Base-by-base conservation (phyloP, 306 rosid species). In the Argentina anserina region DNA sequence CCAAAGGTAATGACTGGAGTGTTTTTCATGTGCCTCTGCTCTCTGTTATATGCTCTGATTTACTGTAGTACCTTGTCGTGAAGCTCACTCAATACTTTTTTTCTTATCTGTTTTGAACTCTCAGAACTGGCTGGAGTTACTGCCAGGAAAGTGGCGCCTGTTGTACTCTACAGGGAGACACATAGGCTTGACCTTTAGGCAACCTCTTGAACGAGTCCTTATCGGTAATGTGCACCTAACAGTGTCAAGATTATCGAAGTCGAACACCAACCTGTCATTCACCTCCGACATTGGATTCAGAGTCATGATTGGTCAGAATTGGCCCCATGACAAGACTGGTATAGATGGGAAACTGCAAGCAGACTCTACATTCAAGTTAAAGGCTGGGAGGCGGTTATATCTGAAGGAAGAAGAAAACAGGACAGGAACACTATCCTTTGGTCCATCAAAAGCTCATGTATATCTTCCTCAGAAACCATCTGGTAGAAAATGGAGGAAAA, bases 141-240 rank as follows among this genome's bases (percentile, higher is more conserved):
- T 93, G 61, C 98, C 92, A 23, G 98, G 98, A 75, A 93, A 89
- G 85, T 93, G 98, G 98, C 94, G 98, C 70, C 82, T 93, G 15
- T 76, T 93, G 72, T 93, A 91, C 81, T 87, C 91, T 76, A 93
- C 98, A 0, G 98, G 98, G 79, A 91, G 49, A 90, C 98, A 93
- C 86, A 82, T 93, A 2, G 98, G 97, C 40, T 82, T 91, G 73
- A 89, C 96, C 74, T 86, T 93, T 67, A 90, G 98, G 67, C 90
- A 93, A 72, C 96, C 98, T 43, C 86, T 93, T 45, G 74, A 84
- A 13, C 88, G 89, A 23, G 98, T 81, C 65, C 98, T 93, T 70
- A 82, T 94, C 1, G 86, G 92, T 45, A 82, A 91, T 9, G 94
- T 90, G 81, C 86, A 84, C 81, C 86, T 94, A 55, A 82, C 88